These are phyloP conservation scores for Myriosclerotinia duriaeana DNA, from an alignment of 2,329 filamentous ascomycete genomes.

Conservation along the genomic window DNA sequence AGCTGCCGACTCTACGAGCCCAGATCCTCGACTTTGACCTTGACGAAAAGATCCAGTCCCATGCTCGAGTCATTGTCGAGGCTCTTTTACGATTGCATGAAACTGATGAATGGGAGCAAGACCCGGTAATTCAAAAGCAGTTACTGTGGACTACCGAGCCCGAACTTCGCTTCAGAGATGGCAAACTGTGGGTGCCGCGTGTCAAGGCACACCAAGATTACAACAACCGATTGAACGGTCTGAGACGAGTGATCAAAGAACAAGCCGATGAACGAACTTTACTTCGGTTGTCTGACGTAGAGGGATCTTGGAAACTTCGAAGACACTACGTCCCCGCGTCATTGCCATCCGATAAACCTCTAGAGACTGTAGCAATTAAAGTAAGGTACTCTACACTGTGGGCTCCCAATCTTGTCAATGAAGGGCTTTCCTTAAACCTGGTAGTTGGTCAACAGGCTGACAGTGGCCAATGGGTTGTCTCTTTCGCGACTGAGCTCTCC, in stretches of 20 bases:
- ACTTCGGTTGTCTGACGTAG: too few species aligned
- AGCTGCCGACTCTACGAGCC: conserved; percentile 29
- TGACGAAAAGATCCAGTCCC: conserved; percentile 14
- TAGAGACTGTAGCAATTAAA: too few species aligned
- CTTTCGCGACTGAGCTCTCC: neutral
- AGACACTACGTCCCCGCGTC: too few species aligned
- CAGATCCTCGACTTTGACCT: conserved; percentile 30
- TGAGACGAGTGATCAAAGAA: conserved; percentile 24
- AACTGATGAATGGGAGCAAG: conserved; percentile 11
- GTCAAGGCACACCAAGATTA: conserved; percentile 20
- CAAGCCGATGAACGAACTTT: neutral
- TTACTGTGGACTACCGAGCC: conserved; percentile 29
- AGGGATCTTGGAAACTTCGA: too few species aligned
- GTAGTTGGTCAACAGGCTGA: too few species aligned
- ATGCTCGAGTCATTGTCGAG: conserved; percentile 24
- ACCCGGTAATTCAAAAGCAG: neutral
- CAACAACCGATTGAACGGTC: conserved; percentile 29
- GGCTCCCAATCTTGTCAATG: too few species aligned
- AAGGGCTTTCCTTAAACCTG: too few species aligned
- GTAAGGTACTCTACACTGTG: too few species aligned
- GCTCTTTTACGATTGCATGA: conserved; percentile 24
- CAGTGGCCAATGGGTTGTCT: too few species aligned
- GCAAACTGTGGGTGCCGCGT: conserved; percentile 27
- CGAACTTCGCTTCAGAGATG: conserved; percentile 27
- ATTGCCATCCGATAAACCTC: too few species aligned